phyloP scores from a whole-genome alignment of 495 filamentous ascomycete genomes.

The Penicillium roqueforti region DNA sequence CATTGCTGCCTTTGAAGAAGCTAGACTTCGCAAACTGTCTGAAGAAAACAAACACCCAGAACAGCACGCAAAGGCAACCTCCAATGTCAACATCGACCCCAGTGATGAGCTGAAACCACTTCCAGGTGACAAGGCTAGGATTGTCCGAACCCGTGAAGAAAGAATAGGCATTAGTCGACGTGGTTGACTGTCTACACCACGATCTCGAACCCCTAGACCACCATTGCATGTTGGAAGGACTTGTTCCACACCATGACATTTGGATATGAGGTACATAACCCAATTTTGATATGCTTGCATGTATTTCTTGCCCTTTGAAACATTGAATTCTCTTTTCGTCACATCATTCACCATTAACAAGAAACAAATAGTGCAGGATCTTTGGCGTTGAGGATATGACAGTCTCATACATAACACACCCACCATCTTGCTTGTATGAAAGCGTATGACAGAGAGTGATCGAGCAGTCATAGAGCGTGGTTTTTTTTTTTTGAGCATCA shows the following conservation, averaged over 20 bases:
- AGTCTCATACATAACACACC: not conserved
- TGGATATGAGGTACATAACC: not conserved
- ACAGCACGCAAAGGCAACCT: constrained; percentile 19
- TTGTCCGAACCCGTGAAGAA: constrained; percentile 48
- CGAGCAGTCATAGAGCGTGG: not conserved
- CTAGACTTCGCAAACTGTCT: constrained; percentile 31
- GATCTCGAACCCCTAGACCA: not conserved
- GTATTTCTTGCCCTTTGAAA: not conserved
- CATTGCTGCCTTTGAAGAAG: constrained; percentile 69
- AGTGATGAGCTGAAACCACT: constrained; percentile 57
- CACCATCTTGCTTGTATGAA: not conserved
- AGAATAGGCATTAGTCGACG: constrained; percentile 42
- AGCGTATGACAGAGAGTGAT: not conserved
- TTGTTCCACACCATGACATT: not conserved
- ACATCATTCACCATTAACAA: not conserved
- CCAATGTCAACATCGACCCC: constrained; percentile 43
- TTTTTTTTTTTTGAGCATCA: not conserved
- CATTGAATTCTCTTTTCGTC: not conserved
- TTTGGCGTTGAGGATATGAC: not conserved
- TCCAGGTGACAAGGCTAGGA: constrained; percentile 49
- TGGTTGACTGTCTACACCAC: constrained; percentile 16
- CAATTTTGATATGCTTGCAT: not conserved
- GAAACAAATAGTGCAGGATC: not conserved
- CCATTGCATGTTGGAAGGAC: not conserved
- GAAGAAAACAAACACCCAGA: constrained; percentile 24